Evolutionary conservation across 2,329 filamentous ascomycete species (phyloP).

Genomic region (Ophiostoma novo-ulmi): DNA sequence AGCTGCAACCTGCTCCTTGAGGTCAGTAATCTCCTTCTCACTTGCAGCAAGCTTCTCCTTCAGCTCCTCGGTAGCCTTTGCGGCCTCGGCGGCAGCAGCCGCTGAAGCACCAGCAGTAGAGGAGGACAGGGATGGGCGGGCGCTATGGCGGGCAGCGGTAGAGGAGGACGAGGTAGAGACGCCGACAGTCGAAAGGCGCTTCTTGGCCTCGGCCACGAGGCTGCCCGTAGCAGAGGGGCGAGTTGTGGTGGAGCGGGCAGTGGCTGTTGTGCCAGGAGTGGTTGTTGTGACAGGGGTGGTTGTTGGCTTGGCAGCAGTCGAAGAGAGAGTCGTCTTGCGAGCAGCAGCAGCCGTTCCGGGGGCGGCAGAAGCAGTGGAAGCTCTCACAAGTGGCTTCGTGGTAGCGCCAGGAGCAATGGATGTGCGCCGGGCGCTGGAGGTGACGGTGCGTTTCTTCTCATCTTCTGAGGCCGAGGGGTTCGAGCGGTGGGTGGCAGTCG

Average conservation of each 20-base stretch:
- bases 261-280: conserved; percentile 30
- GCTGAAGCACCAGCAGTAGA: conserved; percentile 33
- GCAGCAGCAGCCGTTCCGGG: conserved; percentile 32
- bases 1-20: conserved; percentile 52
- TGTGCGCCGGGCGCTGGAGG: conserved; percentile 33
- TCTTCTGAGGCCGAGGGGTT: conserved; percentile 37
- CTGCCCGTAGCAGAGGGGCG: conserved; percentile 33
- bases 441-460: conserved; percentile 35
- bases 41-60: conserved; percentile 55
- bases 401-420: conserved; percentile 30
- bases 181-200: conserved; percentile 51
- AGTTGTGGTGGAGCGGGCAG: conserved; percentile 29
- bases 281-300: conserved; percentile 28
- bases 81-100: conserved; percentile 39
- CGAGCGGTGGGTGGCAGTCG: conserved; percentile 33
- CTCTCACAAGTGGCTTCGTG: conserved; percentile 18
- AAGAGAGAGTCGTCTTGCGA: conserved; percentile 33
- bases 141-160: conserved; percentile 39
- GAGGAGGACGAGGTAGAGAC: conserved; percentile 38
- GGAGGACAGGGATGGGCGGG: conserved; percentile 37
- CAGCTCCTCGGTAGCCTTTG: conserved; percentile 56
- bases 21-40: conserved; percentile 52
- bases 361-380: conserved; percentile 13
- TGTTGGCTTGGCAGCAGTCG: conserved; percentile 29
- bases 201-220: conserved; percentile 48